These are phyloP conservation scores for Cystobasidiaceae sp. DNA, from an alignment of 1,284 basidiomycete species.

Conservation along the genomic window DNA sequence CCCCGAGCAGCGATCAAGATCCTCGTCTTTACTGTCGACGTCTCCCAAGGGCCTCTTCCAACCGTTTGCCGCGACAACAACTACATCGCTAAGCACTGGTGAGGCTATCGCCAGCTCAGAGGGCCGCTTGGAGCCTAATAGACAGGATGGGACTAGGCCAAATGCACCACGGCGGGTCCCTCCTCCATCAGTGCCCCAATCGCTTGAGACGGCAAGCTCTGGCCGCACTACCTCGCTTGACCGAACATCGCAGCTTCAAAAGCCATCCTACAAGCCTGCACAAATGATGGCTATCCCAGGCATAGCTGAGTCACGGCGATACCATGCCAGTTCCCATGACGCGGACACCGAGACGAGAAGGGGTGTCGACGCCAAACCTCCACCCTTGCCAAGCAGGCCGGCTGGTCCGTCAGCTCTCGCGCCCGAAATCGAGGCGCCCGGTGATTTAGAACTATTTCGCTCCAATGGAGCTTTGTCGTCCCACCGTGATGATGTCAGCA, in stretches of 20 bases:
- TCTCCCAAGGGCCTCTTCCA: no score
- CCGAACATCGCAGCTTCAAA: not conserved
- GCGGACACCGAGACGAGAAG: not conserved
- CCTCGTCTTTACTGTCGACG: no score
- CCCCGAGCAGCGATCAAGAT: no score
- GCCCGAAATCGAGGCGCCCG: not conserved
- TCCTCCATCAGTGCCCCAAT: no score
- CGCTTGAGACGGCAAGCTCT: not conserved
- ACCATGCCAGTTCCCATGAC: conserved; percentile 8
- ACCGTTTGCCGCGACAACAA: no score
- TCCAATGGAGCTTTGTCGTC: no score
- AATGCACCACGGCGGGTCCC: conserved; percentile 3
- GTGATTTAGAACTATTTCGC: no score
- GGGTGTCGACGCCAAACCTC: not conserved
- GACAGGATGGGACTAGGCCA: not conserved
- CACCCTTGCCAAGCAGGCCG: no score
- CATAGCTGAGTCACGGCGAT: conserved; percentile 9
- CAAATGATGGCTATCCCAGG: conserved; percentile 35
- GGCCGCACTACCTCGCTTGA: not conserved
- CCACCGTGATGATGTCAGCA: no score
- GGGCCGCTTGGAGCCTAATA: no score
- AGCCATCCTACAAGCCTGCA: conserved; percentile 29
- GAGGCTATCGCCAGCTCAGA: no score
- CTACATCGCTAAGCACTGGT: not conserved
- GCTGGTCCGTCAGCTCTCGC: no score